These are phyloP conservation scores for Phaseolus lunatus DNA, from an alignment of 306 rosid genomes.

Conservation along the genomic window DNA sequence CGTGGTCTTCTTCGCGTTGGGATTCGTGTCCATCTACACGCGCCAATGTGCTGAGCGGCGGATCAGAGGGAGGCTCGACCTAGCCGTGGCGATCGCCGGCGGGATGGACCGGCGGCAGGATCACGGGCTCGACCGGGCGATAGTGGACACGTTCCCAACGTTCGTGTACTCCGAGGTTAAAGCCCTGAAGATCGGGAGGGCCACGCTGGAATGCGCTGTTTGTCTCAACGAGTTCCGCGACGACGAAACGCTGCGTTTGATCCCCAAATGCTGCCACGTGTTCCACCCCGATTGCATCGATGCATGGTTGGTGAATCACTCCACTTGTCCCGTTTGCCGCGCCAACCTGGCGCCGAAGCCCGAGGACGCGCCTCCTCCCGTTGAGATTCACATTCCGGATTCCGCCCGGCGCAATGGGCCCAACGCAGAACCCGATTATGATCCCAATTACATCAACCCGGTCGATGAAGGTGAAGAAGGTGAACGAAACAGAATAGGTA, in stretches of 20 bases:
- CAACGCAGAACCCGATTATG: neutral
- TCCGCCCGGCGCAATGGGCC: slow-evolving; percentile 2
- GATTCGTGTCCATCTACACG: slow-evolving; percentile 76
- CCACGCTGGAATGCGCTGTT: slow-evolving; percentile 77
- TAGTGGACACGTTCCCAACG: slow-evolving; percentile 67
- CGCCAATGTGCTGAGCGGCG: slow-evolving; percentile 68
- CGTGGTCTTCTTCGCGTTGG: slow-evolving; percentile 60
- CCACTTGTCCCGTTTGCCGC: slow-evolving; percentile 88
- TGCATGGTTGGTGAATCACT: slow-evolving; percentile 66
- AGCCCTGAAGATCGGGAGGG: slow-evolving; percentile 60
- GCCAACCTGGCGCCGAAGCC: slow-evolving; percentile 63
- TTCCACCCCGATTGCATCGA: slow-evolving; percentile 80
- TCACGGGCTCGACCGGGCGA: slow-evolving; percentile 62
- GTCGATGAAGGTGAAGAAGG: neutral
- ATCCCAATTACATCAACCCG: neutral
- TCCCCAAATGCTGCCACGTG: slow-evolving; percentile 80
- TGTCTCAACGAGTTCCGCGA: slow-evolving; percentile 76
- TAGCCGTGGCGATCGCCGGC: slow-evolving; percentile 12
- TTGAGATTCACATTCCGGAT: neutral
- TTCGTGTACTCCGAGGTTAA: slow-evolving; percentile 76
- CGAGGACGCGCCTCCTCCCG: slow-evolving; percentile 41
- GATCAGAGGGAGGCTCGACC: slow-evolving; percentile 38
- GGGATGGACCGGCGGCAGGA: neutral
- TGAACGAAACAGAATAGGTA: neutral
- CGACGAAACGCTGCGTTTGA: slow-evolving; percentile 80